phyloP scores from a whole-genome alignment of 2,329 filamentous ascomycete genomes.

The Fonsecaea pugnacius region DNA sequence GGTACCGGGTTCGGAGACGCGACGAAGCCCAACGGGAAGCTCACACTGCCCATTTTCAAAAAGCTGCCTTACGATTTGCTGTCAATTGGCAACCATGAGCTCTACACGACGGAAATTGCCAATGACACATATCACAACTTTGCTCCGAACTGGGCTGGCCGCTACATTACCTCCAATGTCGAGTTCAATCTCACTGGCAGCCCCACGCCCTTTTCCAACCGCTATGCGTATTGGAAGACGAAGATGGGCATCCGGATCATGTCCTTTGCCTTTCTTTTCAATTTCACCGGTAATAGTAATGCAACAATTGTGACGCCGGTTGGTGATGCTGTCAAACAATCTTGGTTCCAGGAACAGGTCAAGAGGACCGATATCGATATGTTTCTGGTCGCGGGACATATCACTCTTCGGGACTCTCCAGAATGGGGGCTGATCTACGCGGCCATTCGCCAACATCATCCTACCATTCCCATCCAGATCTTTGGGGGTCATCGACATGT shows the following conservation, averaged over 20 bases:
- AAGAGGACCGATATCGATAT: conserved; percentile 62
- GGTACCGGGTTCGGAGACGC: conserved; percentile 67
- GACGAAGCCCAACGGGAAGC: conserved; percentile 60
- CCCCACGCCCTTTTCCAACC: conserved; percentile 38
- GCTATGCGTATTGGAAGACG: conserved; percentile 58
- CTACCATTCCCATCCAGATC: conserved; percentile 65
- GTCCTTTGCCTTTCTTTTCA: conserved; percentile 57
- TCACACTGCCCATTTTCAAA: conserved; percentile 60
- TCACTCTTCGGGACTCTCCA: conserved; percentile 58
- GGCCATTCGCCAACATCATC: conserved; percentile 62
- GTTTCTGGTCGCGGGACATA: conserved; percentile 68
- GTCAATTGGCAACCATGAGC: conserved; percentile 67
- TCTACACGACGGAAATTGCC: conserved; percentile 65
- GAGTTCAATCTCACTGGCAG: conserved; percentile 52
- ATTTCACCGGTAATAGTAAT: conserved; percentile 63
- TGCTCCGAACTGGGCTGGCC: conserved; percentile 61
- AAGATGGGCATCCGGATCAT: conserved; percentile 56
- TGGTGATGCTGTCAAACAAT: conserved; percentile 56
- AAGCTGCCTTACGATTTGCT: conserved; percentile 60
- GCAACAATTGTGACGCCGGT: conserved; percentile 64
- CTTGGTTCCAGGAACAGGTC: conserved; percentile 65
- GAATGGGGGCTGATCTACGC: conserved; percentile 58
- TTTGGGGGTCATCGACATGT: conserved; percentile 70
- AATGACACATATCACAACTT: conserved; percentile 66
- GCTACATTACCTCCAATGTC: conserved; percentile 60